Evolutionary conservation across 2,329 filamentous ascomycete genomes (phyloP), one percentile per base, ranked within the genome.

Genomic region (Sporothrix luriei): DNA sequence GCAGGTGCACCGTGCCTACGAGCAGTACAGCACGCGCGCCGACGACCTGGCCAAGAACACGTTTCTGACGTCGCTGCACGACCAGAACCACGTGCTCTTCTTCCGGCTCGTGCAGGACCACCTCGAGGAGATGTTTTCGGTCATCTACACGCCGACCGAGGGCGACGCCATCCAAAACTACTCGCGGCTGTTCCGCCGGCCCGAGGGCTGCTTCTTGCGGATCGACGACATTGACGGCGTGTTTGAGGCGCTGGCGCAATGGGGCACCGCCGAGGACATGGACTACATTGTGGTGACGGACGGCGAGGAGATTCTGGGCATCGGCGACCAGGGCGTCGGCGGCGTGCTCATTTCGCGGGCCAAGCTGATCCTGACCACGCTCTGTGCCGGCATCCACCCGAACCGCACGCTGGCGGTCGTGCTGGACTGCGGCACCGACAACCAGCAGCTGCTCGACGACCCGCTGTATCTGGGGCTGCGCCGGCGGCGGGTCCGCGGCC

Each of bases 101-200:
- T 96, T 89, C 78, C 88, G 84, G 86, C 84, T 96, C 11, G 83
- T 95, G 9, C 85, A 91, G 76, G 87, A 91, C 4, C 90, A 97
- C 75, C 80, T 97, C 24, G 89, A 91, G 73, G 92, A 97, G 76
- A 95, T 97, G 91, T 94, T 96, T 76, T 88, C 90, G 52, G 82
- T 97, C n/a, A 91, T 97, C 38, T 97, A 97, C 76, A 97, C 93
- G 0, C 93, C 93, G 0, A 97, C 93, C 0, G 93, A 97, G 79
- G 92, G 91, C 10, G 92, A 96, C 52, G 93, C 93, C 0, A 97
- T 97, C 66, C 87, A 92, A 73, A 91, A 94, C 73, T 97, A 92
- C 76, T 95, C 92, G 0, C 82, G 89, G 0, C 78, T 95, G 0
- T 97, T 97, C 75, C 82, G 93, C 13, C 83, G 87, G 21, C 91